These are phyloP conservation scores for Clonostachys sp. DNA, from an alignment of 2,329 filamentous ascomycete genomes.

Conservation along the genomic window DNA sequence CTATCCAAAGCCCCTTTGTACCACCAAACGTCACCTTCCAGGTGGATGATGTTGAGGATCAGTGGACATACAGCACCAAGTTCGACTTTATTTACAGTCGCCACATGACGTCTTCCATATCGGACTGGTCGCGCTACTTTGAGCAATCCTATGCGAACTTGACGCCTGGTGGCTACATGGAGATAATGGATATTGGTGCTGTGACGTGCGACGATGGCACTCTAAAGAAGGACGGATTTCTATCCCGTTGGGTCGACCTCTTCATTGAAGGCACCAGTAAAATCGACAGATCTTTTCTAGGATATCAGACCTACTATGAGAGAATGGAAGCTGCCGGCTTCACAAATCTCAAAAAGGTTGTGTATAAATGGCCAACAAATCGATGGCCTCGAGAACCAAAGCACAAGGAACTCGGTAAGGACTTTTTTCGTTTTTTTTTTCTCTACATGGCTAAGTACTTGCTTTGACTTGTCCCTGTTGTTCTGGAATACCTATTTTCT, in stretches of 20 bases:
- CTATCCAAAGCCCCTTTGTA: conserved; percentile 23
- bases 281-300: not conserved
- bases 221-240: conserved; percentile 9
- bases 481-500: not conserved
- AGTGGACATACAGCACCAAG: conserved; percentile 20
- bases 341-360: conserved; percentile 6
- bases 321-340: conserved; percentile 9
- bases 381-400: conserved; percentile 45
- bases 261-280: conserved; percentile 10
- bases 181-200: conserved; percentile 47
- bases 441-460: conserved; percentile 23
- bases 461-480: conserved; percentile 22
- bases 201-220: conserved; percentile 13
- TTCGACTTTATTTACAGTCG: conserved; percentile 29
- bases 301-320: not conserved
- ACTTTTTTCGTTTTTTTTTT: too few species aligned
- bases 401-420: conserved; percentile 45
- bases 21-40: conserved; percentile 40
- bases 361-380: conserved; percentile 37
- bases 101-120: conserved; percentile 20
- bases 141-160: conserved; percentile 24
- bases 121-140: conserved; percentile 15
- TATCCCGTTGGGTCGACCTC: conserved; percentile 5
- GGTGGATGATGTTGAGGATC: conserved; percentile 26
- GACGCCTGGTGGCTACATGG: conserved; percentile 49